Percentiles rank a stretch among this genome's conserved stretches.
Evolutionary conservation across 2,329 filamentous ascomycete species (phyloP).

Genomic region (Xylaria sp.): DNA sequence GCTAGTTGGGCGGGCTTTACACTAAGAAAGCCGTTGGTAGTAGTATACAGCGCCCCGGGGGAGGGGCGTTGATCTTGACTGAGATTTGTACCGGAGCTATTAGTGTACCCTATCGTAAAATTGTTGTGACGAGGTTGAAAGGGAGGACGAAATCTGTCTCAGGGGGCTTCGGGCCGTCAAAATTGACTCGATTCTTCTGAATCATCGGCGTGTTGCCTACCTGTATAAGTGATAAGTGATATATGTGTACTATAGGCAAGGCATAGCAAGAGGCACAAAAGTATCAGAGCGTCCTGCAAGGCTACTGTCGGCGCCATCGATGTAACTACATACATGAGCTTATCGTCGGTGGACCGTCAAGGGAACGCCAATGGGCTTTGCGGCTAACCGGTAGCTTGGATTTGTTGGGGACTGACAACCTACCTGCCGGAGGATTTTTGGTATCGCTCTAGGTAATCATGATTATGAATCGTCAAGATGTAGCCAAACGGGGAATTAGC

Average conservation of each 20-base stretch:
- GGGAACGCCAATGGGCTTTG: not conserved
- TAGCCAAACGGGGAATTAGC: not conserved
- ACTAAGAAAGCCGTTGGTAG: slow-evolving; percentile 3
- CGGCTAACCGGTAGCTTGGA: slow-evolving; percentile 9
- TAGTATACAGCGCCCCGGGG: slow-evolving; percentile 6
- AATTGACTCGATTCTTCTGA: not conserved
- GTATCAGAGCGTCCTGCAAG: slow-evolving; percentile 29
- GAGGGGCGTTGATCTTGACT: slow-evolving; percentile 2
- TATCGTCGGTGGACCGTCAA: not conserved
- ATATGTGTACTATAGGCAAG: not conserved
- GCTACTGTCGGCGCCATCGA: slow-evolving; percentile 22
- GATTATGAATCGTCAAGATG: not conserved
- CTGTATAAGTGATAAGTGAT: not conserved
- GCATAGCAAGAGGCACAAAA: slow-evolving; percentile 23
- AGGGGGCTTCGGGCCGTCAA: not conserved
- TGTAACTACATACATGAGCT: not conserved
- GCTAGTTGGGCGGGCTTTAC: slow-evolving; percentile 10
- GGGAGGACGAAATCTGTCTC: slow-evolving; percentile 10
- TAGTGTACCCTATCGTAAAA: not conserved
- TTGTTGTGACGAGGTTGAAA: slow-evolving; percentile 1
- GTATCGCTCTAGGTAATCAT: not conserved
- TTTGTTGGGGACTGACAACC: not conserved
- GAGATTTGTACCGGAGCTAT: slow-evolving; percentile 14
- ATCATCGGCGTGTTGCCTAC: not conserved
- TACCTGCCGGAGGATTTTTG: not conserved